These are phyloP conservation scores for Antitrichia curtipendula DNA, from an alignment of 225 moss, liverwort and hornwort genomes.

Conservation along the genomic window DNA sequence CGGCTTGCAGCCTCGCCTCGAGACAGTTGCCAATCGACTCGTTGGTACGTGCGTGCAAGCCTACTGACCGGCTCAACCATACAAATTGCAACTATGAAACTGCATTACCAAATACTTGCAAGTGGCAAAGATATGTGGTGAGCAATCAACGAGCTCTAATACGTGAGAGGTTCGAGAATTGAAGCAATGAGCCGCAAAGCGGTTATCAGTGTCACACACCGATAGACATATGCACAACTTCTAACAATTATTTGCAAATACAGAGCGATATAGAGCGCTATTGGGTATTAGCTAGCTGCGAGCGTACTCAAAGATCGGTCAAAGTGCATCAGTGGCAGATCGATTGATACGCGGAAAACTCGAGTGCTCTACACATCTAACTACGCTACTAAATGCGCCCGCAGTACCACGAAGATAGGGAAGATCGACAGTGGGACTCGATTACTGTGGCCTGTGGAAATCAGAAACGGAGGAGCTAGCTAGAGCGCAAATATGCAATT, in stretches of 20 bases:
- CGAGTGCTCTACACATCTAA: neutral
- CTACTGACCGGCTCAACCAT: neutral
- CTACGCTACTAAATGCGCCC: neutral
- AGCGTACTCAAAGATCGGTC: neutral
- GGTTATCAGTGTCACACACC: neutral
- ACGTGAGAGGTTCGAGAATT: neutral
- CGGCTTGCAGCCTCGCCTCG: neutral
- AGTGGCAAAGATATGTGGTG: neutral
- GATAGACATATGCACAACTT: neutral
- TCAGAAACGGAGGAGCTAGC: neutral
- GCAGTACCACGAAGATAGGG: neutral
- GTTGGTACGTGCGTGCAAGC: neutral
- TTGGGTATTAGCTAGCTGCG: neutral
- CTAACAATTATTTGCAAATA: neutral
- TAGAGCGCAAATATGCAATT: neutral
- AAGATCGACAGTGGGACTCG: neutral
- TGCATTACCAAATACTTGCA: neutral
- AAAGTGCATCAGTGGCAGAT: neutral
- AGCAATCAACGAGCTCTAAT: neutral
- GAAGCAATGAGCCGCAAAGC: neutral
- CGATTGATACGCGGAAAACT: neutral
- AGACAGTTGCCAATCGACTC: neutral
- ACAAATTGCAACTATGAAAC: neutral
- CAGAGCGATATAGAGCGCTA: neutral
- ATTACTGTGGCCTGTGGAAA: neutral